Evolutionary conservation across 1,284 basidiomycete genomes (phyloP).

Genomic region (Pseudozyma flocculosa): DNA sequence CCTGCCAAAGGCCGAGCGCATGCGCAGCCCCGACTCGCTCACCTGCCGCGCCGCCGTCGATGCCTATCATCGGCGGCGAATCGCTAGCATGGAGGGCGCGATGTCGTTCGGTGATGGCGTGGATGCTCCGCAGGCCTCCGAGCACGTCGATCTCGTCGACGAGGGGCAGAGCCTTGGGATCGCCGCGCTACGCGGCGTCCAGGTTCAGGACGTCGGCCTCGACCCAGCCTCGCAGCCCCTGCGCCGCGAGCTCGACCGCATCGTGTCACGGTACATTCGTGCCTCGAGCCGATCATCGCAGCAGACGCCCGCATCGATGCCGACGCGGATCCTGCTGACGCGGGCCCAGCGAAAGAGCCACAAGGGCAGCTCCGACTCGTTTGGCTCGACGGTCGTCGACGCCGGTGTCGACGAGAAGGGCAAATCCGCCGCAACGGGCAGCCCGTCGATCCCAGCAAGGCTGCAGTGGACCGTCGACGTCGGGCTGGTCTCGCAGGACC

Average conservation of each 20-base stretch:
- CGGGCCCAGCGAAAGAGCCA: neutral
- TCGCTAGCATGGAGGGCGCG: neutral
- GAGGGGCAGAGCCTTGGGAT: too few species aligned
- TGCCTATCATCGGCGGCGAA: slow-evolving; percentile 6
- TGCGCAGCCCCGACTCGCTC: slow-evolving; percentile 21
- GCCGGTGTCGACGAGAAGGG: neutral
- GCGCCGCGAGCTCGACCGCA: slow-evolving; percentile 27
- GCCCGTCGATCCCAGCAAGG: too few species aligned
- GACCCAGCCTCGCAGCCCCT: slow-evolving; percentile 23
- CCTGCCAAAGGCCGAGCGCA: slow-evolving; percentile 18
- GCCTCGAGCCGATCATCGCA: slow-evolving; percentile 10
- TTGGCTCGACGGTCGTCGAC: slow-evolving; percentile 1
- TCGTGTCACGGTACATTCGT: slow-evolving; percentile 31
- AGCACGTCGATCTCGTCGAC: too few species aligned
- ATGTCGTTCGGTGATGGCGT: too few species aligned
- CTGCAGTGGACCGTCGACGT: slow-evolving; percentile 44
- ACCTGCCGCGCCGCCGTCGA: slow-evolving; percentile 27
- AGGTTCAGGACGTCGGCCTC: slow-evolving; percentile 10
- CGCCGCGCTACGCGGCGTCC: neutral
- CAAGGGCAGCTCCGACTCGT: slow-evolving; percentile 16
- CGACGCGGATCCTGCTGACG: slow-evolving; percentile 12
- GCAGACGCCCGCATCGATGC: too few species aligned
- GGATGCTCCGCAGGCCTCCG: too few species aligned
- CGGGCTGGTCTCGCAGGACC: slow-evolving; percentile 31
- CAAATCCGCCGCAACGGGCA: slow-evolving; percentile 7